phyloP scores from a whole-genome alignment of 495 filamentous ascomycete species.

The Penicillium steckii region DNA sequence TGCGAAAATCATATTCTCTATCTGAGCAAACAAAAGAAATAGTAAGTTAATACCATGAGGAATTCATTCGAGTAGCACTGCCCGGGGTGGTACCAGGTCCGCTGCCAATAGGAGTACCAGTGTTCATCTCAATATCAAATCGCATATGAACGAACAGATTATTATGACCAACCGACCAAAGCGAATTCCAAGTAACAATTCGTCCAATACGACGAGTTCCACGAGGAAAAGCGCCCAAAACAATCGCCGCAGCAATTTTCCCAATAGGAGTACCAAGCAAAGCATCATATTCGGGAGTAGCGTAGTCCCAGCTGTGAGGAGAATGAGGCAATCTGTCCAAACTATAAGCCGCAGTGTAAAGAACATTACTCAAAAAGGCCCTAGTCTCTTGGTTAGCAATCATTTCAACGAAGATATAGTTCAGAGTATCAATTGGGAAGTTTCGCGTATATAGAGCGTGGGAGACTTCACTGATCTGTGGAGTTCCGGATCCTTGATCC shows the following conservation, averaged over 20 bases:
- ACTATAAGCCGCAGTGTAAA: neutral
- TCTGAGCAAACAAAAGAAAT: too few species aligned
- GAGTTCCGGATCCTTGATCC: neutral
- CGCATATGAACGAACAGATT: neutral
- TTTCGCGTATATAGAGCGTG: neutral
- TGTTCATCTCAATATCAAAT: constrained; percentile 6
- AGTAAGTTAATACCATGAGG: neutral
- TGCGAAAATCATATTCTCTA: too few species aligned
- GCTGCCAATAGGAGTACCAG: too few species aligned
- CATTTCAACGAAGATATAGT: neutral
- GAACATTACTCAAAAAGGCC: neutral
- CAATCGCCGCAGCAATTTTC: neutral
- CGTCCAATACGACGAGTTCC: constrained; percentile 4
- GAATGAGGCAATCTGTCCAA: too few species aligned
- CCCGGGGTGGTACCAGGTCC: too few species aligned
- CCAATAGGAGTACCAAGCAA: constrained; percentile 2
- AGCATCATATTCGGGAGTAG: constrained; percentile 2
- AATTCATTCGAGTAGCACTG: too few species aligned
- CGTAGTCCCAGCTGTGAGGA: neutral
- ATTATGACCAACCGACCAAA: neutral
- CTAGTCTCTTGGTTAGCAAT: neutral
- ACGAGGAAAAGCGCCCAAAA: constrained; percentile 2
- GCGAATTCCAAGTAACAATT: neutral
- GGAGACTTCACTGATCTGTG: neutral
- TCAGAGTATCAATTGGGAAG: neutral